phyloP scores from a whole-genome alignment of 495 filamentous ascomycete genomes.

The Darksidea phi region DNA sequence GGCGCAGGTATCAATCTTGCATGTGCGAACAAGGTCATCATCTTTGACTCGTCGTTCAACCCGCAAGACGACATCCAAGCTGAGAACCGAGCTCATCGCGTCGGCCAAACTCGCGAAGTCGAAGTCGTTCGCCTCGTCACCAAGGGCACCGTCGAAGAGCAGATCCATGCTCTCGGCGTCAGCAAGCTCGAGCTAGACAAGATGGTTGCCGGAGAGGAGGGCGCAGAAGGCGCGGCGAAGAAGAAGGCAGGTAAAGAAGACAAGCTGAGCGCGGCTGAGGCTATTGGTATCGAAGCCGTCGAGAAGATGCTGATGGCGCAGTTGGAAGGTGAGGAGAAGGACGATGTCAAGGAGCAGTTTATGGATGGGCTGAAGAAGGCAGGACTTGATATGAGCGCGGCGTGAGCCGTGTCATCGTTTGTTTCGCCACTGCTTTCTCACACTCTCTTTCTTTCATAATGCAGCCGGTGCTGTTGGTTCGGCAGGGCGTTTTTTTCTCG shows the following conservation, averaged over 20 bases:
- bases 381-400: conserved; percentile 39
- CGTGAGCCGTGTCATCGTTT: no score
- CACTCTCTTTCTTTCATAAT: no score
- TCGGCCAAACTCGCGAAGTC: conserved; percentile 85
- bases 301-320: conserved; percentile 60
- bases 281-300: conserved; percentile 44
- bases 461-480: no score
- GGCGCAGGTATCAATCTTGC: conserved; percentile 94
- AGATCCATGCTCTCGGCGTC: conserved; percentile 83
- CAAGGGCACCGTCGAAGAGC: conserved; percentile 83
- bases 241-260: conserved; percentile 14
- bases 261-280: conserved; percentile 15
- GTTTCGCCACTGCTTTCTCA: no score
- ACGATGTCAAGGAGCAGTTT: conserved; percentile 42
- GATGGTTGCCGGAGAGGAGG: conserved; percentile 67
- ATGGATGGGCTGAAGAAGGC: conserved; percentile 40
- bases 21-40: conserved; percentile 93
- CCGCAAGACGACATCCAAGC: conserved; percentile 96
- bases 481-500: no score
- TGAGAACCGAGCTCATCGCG: conserved; percentile 91
- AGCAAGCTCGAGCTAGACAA: conserved; percentile 92
- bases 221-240: background rate
- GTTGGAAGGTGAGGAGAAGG: conserved; percentile 10
- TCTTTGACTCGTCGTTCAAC: conserved; percentile 94
- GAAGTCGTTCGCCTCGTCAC: conserved; percentile 84